Percentiles rank a stretch among this genome's conserved stretches.
Conservation (phyloP, 2,329 filamentous ascomycete species). For the Penicillium digitatum region DNA sequence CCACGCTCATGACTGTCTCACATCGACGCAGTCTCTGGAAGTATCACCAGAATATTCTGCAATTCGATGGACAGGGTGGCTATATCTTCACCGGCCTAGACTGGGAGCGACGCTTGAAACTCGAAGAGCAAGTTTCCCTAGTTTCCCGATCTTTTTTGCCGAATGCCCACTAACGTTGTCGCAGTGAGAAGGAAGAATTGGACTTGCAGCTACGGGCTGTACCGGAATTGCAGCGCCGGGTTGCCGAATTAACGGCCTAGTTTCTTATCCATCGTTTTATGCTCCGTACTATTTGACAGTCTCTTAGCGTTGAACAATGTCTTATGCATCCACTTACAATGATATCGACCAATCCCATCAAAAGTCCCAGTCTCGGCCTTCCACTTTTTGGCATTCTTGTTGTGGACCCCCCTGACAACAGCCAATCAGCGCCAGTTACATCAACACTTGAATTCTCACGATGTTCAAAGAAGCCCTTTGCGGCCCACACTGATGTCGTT, state of each 20-base stretch:
- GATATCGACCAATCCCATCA: slow-evolving; percentile 1
- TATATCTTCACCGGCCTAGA: slow-evolving; percentile 88
- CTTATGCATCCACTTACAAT: slow-evolving; percentile 3
- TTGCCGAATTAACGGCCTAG: slow-evolving; percentile 66
- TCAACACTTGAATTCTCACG: slow-evolving; percentile 1
- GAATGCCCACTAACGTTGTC: slow-evolving; percentile 10
- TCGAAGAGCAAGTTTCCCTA: slow-evolving; percentile 67
- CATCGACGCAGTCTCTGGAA: slow-evolving; percentile 92
- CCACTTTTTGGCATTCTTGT: background rate
- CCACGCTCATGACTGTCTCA: slow-evolving; percentile 95
- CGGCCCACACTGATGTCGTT: slow-evolving; percentile 11
- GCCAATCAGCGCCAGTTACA: background rate
- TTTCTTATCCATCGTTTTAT: background rate
- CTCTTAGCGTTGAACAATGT: slow-evolving; percentile 3
- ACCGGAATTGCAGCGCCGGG: slow-evolving; percentile 79
- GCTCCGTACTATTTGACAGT: background rate
- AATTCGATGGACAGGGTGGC: slow-evolving; percentile 92
- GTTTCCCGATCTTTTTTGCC: background rate
- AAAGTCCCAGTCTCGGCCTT: background rate
- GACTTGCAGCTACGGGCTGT: slow-evolving; percentile 80
- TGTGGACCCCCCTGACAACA: background rate
- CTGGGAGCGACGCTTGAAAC: slow-evolving; percentile 73
- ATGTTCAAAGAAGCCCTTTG: background rate
- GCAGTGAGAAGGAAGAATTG: slow-evolving; percentile 82
- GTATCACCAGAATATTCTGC: slow-evolving; percentile 89